Conservation (phyloP, 2,329 filamentous ascomycete species). For the Fusarium longipes region DNA sequence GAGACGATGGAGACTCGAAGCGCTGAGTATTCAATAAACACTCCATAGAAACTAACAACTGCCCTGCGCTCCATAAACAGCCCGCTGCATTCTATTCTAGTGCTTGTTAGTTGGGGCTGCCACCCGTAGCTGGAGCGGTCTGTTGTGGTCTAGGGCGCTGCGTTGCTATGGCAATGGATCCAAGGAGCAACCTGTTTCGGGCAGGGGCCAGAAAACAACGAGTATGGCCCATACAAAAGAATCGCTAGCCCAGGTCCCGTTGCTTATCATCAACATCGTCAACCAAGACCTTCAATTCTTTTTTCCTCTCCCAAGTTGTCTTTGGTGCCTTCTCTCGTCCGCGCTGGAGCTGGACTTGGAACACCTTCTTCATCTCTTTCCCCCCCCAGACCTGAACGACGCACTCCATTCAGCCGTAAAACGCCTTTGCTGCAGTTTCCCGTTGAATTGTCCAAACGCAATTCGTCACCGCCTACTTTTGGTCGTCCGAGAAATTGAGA, state of each 20-base stretch:
- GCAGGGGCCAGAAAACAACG: conserved; percentile 36
- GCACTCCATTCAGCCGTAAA: background rate
- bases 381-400: background rate
- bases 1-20: conserved; percentile 2
- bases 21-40: conserved; percentile 3
- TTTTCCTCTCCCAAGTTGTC: conserved; percentile 28
- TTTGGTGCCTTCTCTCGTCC: conserved; percentile 38
- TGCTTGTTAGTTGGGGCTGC: conserved; percentile 1
- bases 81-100: background rate
- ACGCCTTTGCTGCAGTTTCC: conserved; percentile 30
- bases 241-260: conserved; percentile 29
- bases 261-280: conserved; percentile 29
- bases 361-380: conserved; percentile 1
- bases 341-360: conserved; percentile 29
- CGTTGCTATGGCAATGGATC: conserved; percentile 39
- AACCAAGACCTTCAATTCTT: conserved; percentile 42
- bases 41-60: background rate
- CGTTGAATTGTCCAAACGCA: conserved; percentile 24
- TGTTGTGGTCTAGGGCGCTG: conserved; percentile 12
- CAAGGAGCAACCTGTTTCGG: conserved; percentile 41
- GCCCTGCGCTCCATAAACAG: conserved; percentile 4
- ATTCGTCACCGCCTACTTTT: conserved; percentile 41
- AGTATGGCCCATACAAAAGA: conserved; percentile 30
- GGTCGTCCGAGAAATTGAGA: conserved; percentile 18
- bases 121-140: conserved; percentile 18